Evolutionary conservation across 441 rosid species (phyloP).

Genomic region (Adansonia gregorii): DNA sequence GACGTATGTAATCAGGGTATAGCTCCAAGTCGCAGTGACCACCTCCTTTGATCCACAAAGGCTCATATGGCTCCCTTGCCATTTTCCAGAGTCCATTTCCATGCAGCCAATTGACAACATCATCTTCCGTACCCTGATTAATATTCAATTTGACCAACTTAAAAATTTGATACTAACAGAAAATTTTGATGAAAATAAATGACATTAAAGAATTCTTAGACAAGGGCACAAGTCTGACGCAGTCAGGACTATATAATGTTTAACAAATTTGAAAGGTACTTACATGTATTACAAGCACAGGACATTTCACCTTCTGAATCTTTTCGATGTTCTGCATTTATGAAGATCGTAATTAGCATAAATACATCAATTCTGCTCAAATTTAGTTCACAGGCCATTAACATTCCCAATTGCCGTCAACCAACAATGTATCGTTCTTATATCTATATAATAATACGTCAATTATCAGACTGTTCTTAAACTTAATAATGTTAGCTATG

Average conservation of each 20-base stretch:
- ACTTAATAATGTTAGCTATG: neutral
- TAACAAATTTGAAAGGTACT: constrained; percentile 31
- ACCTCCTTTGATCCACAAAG: constrained; percentile 99
- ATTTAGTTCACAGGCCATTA: neutral
- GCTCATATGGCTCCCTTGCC: constrained; percentile 88
- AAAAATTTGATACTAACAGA: neutral
- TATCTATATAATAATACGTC: neutral
- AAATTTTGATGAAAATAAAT: neutral
- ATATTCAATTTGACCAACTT: constrained; percentile 17
- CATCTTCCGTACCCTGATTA: constrained; percentile 91
- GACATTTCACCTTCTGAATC: constrained; percentile 84
- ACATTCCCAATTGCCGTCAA: neutral
- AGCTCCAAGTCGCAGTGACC: constrained; percentile 98
- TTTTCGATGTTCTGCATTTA: constrained; percentile 78
- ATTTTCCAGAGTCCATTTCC: constrained; percentile 88
- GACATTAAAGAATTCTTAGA: neutral
- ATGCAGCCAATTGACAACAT: constrained; percentile 94
- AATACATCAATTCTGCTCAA: neutral
- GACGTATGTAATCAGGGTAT: constrained; percentile 87
- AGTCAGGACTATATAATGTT: neutral
- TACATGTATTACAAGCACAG: constrained; percentile 95
- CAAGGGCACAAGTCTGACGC: neutral
- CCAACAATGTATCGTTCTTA: neutral
- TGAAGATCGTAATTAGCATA: constrained; percentile 18
- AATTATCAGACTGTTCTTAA: neutral